Conservation (phyloP, 1,139 yeast genomes). For the Spencermartinsiella ligniputridi region DNA sequence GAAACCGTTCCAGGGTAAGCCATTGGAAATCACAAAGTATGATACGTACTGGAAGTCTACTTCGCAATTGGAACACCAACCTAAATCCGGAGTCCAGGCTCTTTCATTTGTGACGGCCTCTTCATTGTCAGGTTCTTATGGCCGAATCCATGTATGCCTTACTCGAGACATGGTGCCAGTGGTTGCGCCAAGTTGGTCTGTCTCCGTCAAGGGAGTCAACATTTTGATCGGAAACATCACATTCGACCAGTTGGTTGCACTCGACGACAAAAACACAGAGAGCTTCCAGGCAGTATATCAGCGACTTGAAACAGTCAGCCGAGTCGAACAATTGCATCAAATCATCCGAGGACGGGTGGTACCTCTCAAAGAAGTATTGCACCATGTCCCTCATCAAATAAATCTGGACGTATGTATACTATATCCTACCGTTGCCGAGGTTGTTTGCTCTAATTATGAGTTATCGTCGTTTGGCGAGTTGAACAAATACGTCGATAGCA, state of each 20-base stretch:
- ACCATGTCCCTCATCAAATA: slow-evolving; percentile 50
- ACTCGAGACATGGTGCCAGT: slow-evolving; percentile 84
- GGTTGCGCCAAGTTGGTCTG: slow-evolving; percentile 64
- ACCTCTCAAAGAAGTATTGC: slow-evolving; percentile 60
- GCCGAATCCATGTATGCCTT: slow-evolving; percentile 63
- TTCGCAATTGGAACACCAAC: slow-evolving; percentile 38
- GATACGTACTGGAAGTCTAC: slow-evolving; percentile 98
- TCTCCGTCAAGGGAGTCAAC: slow-evolving; percentile 50
- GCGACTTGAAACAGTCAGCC: not conserved
- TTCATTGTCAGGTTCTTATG: slow-evolving; percentile 77
- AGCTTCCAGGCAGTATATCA: not conserved
- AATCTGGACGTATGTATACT: slow-evolving; percentile 74
- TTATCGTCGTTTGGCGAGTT: slow-evolving; percentile 44
- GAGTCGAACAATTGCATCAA: slow-evolving; percentile 1
- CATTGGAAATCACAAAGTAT: slow-evolving; percentile 85
- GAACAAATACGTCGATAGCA: slow-evolving; percentile 70
- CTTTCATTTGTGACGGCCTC: slow-evolving; percentile 88
- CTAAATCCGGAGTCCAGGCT: slow-evolving; percentile 34
- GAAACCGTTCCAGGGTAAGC: slow-evolving; percentile 81
- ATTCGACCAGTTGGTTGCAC: slow-evolving; percentile 39
- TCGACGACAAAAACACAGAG: slow-evolving; percentile 15
- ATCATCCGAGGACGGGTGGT: slow-evolving; percentile 40
- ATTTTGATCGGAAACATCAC: slow-evolving; percentile 46
- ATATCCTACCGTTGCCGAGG: slow-evolving; percentile 73
- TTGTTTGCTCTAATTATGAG: slow-evolving; percentile 44